A percentile compares a stretch with the other conserved stretches of the same genome.
phyloP scores from a whole-genome alignment of 2,329 filamentous ascomycete species.

The Talaromyces pinophilus region DNA sequence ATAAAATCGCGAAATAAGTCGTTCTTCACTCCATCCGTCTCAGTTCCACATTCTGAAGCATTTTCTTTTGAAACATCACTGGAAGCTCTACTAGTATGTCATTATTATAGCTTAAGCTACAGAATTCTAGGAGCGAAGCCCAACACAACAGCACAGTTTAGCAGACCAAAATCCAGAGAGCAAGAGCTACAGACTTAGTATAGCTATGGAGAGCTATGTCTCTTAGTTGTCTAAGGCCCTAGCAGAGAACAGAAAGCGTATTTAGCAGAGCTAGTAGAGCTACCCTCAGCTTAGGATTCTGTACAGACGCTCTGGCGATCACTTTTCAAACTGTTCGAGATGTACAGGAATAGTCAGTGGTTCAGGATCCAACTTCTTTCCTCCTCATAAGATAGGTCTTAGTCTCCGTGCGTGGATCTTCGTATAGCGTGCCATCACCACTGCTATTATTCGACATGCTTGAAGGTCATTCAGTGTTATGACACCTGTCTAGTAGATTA shows the following conservation, averaged over 20 bases:
- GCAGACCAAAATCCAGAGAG: neutral
- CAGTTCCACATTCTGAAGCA: too few species aligned
- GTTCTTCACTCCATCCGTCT: too few species aligned
- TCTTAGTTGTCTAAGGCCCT: neutral
- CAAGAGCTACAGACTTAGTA: neutral
- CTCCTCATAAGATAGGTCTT: neutral
- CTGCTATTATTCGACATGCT: neutral
- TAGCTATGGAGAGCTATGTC: neutral
- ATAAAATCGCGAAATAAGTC: neutral
- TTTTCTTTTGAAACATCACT: too few species aligned
- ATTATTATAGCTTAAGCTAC: neutral
- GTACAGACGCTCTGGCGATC: neutral
- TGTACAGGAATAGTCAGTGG: neutral
- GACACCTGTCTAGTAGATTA: neutral
- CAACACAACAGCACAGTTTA: neutral
- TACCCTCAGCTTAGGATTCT: neutral
- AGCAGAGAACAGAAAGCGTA: neutral
- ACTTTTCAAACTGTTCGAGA: neutral
- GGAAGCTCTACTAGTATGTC: neutral
- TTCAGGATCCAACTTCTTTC: neutral
- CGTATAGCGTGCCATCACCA: neutral
- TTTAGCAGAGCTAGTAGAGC: neutral
- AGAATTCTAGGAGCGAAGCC: neutral
- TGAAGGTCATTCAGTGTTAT: neutral
- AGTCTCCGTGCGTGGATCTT: neutral